Evolutionary conservation across 169 alveolate species (phyloP).

Genomic region (Eimeria praecox): DNA sequence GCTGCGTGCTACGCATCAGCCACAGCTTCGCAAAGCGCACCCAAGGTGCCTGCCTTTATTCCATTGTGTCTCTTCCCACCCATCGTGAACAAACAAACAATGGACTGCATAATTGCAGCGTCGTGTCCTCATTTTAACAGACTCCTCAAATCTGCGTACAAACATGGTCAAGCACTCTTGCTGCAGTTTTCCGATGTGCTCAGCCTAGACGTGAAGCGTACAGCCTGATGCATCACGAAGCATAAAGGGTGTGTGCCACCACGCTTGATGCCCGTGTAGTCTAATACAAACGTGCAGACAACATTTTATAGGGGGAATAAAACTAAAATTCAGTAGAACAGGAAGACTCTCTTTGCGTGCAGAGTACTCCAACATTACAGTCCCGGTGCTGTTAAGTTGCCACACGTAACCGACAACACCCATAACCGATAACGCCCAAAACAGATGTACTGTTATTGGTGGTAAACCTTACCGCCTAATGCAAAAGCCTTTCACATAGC

Average conservation of each 20-base stretch:
- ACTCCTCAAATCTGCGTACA: too few species aligned
- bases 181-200: neutral
- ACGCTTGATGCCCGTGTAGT: neutral
- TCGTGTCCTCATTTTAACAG: neutral
- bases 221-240: constrained; percentile 7
- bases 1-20: neutral
- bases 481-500: neutral
- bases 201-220: neutral
- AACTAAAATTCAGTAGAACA: neutral
- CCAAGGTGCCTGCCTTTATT: neutral
- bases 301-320: neutral
- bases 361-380: too few species aligned
- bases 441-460: neutral
- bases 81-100: neutral
- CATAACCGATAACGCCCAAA: neutral
- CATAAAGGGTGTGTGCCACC: neutral
- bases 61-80: neutral
- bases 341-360: neutral
- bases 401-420: neutral
- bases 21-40: neutral
- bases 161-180: too few species aligned
- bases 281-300: neutral
- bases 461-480: neutral
- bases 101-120: neutral
- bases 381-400: too few species aligned